phyloP scores from a whole-genome alignment of 1,284 basidiomycete species.

The Pterulicium gracile region DNA sequence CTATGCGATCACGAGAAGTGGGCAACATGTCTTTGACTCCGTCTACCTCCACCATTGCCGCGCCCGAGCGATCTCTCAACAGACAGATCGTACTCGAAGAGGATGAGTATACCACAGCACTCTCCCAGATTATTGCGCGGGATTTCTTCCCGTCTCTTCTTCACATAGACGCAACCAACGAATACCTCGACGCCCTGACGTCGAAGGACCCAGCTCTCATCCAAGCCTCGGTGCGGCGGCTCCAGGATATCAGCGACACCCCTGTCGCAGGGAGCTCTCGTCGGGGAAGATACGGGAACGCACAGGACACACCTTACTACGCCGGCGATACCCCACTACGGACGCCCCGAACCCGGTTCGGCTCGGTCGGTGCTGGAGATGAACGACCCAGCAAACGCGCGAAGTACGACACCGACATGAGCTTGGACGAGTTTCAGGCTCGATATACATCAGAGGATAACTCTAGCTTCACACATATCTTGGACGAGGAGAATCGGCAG shows the following conservation, averaged over 20 bases:
- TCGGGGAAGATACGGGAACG: slow-evolving; percentile 35
- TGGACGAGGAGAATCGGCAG: slow-evolving; percentile 78
- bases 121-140: slow-evolving; percentile 91
- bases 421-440: slow-evolving; percentile 79
- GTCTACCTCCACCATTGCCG: background rate
- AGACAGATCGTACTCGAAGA: slow-evolving; percentile 76
- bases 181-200: slow-evolving; percentile 70
- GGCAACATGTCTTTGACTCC: slow-evolving; percentile 5
- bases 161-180: slow-evolving; percentile 79
- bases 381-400: slow-evolving; percentile 39
- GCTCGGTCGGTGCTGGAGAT: slow-evolving; percentile 20
- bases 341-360: slow-evolving; percentile 12
- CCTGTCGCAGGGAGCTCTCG: slow-evolving; percentile 28
- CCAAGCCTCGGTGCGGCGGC: slow-evolving; percentile 58
- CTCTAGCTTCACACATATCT: slow-evolving; percentile 83
- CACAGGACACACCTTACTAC: slow-evolving; percentile 57
- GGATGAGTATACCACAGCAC: slow-evolving; percentile 86
- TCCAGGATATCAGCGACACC: slow-evolving; percentile 53
- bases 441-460: slow-evolving; percentile 93
- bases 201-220: slow-evolving; percentile 66
- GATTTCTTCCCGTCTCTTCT: slow-evolving; percentile 95
- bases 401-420: slow-evolving; percentile 49
- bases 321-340: slow-evolving; percentile 55
- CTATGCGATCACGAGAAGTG: too few relatives aligned
- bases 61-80: slow-evolving; percentile 47